Conservation (phyloP, 1,284 basidiomycete species). For the Apiotrichum sp. region DNA sequence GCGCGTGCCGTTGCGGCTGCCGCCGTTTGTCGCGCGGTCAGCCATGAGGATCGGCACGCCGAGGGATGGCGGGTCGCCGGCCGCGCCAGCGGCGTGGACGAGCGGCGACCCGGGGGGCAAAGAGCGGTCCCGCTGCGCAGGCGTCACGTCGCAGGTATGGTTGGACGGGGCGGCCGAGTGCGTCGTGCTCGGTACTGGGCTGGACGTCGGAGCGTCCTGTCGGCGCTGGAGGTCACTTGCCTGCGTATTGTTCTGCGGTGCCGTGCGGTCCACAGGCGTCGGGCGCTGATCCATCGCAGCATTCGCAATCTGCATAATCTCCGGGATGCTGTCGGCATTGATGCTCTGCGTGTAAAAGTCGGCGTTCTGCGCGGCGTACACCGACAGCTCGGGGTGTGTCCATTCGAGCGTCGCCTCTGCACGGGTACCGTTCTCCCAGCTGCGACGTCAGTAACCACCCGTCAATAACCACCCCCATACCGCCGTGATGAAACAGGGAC, state of each 20-base stretch:
- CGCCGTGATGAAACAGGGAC: no score
- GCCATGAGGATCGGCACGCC: conserved; percentile 74
- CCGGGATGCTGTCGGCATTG: conserved; percentile 50
- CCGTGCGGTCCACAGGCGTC: background rate
- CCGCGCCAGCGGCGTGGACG: conserved; percentile 53
- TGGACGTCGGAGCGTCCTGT: background rate
- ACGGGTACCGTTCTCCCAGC: conserved; percentile 78
- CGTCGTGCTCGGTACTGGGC: background rate
- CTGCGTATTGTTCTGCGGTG: background rate
- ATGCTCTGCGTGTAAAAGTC: conserved; percentile 38
- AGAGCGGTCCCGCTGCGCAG: conserved; percentile 2
- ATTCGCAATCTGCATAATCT: conserved; percentile 54
- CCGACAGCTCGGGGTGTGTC: conserved; percentile 59
- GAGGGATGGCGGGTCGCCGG: conserved; percentile 73
- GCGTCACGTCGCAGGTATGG: conserved; percentile 3
- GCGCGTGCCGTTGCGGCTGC: conserved; percentile 47
- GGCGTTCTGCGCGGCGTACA: conserved; percentile 51
- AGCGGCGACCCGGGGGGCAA: conserved; percentile 23
- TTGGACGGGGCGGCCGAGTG: background rate
- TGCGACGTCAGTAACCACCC: conserved; percentile 28
- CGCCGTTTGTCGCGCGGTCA: conserved; percentile 27
- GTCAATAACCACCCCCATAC: no score
- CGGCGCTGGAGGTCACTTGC: background rate
- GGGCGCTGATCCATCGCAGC: conserved; percentile 37
- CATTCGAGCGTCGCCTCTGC: conserved; percentile 65